Evolutionary conservation across 495 filamentous ascomycete species (phyloP).

Genomic region (Neurospora cerealis): DNA sequence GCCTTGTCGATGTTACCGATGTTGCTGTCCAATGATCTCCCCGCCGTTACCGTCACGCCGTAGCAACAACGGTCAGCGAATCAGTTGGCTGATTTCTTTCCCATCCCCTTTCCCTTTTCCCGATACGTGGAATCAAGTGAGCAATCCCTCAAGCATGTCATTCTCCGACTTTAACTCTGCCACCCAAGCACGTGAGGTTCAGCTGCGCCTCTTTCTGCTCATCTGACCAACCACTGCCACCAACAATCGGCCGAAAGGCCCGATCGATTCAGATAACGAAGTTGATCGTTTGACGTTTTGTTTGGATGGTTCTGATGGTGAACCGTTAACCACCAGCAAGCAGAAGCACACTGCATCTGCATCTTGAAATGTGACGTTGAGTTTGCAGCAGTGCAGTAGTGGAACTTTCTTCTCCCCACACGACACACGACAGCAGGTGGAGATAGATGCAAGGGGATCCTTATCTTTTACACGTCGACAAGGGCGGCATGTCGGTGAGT

Average conservation of each 20-base stretch:
- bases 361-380: background rate
- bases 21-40: background rate
- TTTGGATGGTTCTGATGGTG: background rate
- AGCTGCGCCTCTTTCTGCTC: background rate
- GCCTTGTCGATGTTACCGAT: background rate
- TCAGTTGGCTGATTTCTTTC: background rate
- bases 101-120: background rate
- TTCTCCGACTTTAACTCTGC: background rate
- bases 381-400: background rate
- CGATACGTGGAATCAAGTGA: background rate
- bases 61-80: background rate
- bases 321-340: background rate
- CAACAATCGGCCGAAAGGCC: background rate
- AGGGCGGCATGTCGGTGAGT: background rate
- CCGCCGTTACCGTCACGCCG: background rate
- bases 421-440: background rate
- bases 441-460: background rate
- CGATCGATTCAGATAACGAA: background rate
- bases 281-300: background rate
- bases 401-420: background rate
- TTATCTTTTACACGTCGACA: background rate
- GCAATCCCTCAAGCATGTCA: background rate
- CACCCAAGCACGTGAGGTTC: background rate
- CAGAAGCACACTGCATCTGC: background rate
- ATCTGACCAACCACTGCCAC: background rate